These are phyloP conservation scores for Chernovozyma sophiae-reginae DNA, from an alignment of 1,139 yeast genomes.

Conservation along the genomic window DNA sequence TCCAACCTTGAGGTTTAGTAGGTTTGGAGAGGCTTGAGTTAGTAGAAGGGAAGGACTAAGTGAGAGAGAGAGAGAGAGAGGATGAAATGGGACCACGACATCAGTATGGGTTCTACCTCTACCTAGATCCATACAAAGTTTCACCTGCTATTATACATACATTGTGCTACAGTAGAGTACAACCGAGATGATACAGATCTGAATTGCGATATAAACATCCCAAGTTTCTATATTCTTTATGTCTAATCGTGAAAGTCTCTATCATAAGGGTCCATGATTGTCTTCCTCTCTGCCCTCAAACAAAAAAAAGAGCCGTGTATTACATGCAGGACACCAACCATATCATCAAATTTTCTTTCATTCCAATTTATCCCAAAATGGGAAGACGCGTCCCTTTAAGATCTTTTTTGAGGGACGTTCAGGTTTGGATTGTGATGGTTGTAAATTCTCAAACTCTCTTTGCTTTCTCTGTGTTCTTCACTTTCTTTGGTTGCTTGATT, in stretches of 20 bases:
- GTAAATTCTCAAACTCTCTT: too few species aligned
- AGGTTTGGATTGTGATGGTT: too few species aligned
- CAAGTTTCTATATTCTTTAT: not conserved
- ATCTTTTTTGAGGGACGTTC: not conserved
- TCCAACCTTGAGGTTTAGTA: slow-evolving; percentile 41
- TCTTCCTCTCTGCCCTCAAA: too few species aligned
- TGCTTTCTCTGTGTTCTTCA: too few species aligned
- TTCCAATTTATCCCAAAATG: slow-evolving; percentile 5
- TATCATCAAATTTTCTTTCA: too few species aligned
- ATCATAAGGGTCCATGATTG: too few species aligned
- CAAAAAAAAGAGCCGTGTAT: too few species aligned
- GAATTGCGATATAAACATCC: not conserved
- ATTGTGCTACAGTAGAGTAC: not conserved
- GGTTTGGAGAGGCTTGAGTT: slow-evolving; percentile 17
- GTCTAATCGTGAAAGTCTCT: too few species aligned
- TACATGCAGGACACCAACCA: too few species aligned
- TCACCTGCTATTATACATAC: not conserved
- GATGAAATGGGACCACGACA: not conserved
- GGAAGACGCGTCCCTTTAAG: slow-evolving; percentile 5
- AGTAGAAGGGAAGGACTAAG: slow-evolving; percentile 1
- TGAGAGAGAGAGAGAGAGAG: not conserved
- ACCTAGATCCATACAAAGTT: too few species aligned
- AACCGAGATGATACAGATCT: not conserved
- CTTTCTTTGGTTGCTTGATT: too few species aligned
- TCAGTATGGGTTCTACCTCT: too few species aligned